These are phyloP conservation scores for Vararia minispora DNA, from an alignment of 768 basidiomycete genomes.

Conservation along the genomic window DNA sequence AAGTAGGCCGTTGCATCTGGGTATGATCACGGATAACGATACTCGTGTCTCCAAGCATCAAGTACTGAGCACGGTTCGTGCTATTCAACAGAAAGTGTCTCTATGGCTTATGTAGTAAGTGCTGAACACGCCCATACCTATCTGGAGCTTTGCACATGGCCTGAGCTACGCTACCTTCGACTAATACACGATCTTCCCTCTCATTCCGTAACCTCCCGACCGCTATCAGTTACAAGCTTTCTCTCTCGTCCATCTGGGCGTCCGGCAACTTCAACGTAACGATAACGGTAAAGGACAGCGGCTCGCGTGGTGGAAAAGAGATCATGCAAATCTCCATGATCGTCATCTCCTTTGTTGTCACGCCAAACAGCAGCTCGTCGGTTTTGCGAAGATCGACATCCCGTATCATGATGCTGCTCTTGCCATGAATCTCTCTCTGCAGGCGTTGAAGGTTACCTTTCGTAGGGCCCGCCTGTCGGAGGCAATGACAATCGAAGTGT, in stretches of 20 bases:
- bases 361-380: conserved; percentile 41
- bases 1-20: conserved; percentile 42
- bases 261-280: conserved; percentile 43
- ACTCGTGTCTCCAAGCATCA: conserved; percentile 45
- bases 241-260: conserved; percentile 31
- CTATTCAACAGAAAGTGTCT: not conserved
- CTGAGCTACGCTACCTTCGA: conserved; percentile 55
- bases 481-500: conserved; percentile 36
- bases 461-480: conserved; percentile 37
- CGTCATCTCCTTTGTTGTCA: conserved; percentile 47
- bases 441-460: not conserved
- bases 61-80: conserved; percentile 21
- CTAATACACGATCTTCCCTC: conserved; percentile 45
- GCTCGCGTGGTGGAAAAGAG: conserved; percentile 45
- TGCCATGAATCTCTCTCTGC: no score
- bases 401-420: conserved; percentile 36
- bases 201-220: no score
- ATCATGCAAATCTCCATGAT: conserved; percentile 63
- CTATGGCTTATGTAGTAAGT: conserved; percentile 37
- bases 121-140: conserved; percentile 41
- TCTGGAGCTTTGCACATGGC: conserved; percentile 60
- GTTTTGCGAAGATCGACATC: conserved; percentile 3
- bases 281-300: conserved; percentile 53
- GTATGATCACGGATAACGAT: conserved; percentile 36
- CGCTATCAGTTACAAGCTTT: conserved; percentile 32